Evolutionary conservation across 768 basidiomycete species (phyloP), one percentile per base, ranked within the genome.

Genomic region (Chalciporus piperatus): DNA sequence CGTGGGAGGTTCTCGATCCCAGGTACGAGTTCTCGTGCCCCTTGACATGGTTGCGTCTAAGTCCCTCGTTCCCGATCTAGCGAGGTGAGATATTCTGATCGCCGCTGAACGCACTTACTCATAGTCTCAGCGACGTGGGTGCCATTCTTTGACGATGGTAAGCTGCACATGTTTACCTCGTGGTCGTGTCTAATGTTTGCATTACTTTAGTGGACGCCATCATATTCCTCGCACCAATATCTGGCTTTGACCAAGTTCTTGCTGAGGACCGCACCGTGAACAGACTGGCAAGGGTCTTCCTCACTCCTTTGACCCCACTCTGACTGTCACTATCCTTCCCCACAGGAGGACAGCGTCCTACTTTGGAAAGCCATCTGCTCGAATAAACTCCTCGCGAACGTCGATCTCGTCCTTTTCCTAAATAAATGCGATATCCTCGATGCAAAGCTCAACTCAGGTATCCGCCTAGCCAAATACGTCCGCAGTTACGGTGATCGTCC

Each of bases 391-490:
- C 75, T 92, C 5, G 81, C 80, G 40, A 73, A 78, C 41, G 87
- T 89, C 27, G 85, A 87, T 57, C 73, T 90, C 30, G 84, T 91
- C 53, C 74, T 91, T 41, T 92, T 91, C 73, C 73, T 92, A 47
- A 92, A 91, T 71, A 92, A 92, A 65, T 84, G 84, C 52, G 88
- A 90, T 60, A 85, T 90, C 52, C 70, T 91, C 48, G 79, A 79
- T 53, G 59, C 74, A 41, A 90, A 90, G 60, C 78, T 90, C 11
- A 69, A 72, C 17, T 75, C 84, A 1, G 88, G 88, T 27, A 76
- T 87, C 50, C 75, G 76, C 52, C 70, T 90, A 27, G 69, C 75
- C 30, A 83, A 85, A 62, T 86, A 85, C 58, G 86, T 90, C 27
- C 78, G 85, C 42, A 87, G 84, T 42, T 90, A 85, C 61, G 80